phyloP scores from a whole-genome alignment of 116 monocot genomes.

The Dioscorea cayenensis region DNA sequence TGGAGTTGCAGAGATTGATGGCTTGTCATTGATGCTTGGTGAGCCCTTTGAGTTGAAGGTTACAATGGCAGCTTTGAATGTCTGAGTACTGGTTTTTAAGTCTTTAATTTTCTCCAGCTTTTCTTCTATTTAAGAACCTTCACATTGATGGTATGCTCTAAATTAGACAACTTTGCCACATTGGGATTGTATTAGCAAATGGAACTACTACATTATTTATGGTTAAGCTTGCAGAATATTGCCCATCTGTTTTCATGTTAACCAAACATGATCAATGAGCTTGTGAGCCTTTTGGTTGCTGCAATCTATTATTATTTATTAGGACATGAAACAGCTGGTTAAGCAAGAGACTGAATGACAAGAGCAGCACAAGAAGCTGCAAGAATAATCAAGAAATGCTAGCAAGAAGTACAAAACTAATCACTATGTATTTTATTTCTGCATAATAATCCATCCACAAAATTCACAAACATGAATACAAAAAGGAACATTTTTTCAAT shows the following conservation, averaged over 20 bases:
- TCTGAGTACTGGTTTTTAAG: too few relatives aligned
- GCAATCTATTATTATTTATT: too few relatives aligned
- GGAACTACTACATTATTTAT: too few relatives aligned
- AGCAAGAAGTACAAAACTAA: not conserved
- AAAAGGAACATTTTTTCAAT: not conserved
- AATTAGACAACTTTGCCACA: too few relatives aligned
- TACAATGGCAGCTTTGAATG: not conserved
- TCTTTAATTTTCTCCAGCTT: too few relatives aligned
- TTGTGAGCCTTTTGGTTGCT: not conserved
- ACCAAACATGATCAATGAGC: not conserved
- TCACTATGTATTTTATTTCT: not conserved
- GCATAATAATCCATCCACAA: not conserved
- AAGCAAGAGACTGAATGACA: constrained; percentile 75
- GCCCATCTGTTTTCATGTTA: too few relatives aligned
- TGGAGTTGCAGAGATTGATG: not conserved
- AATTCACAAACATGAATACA: not conserved
- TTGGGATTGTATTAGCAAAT: too few relatives aligned
- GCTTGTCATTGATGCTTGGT: not conserved
- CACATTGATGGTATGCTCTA: too few relatives aligned
- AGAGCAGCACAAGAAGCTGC: constrained; percentile 84
- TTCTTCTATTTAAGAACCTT: too few relatives aligned
- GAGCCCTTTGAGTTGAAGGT: not conserved
- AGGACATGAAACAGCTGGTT: too few relatives aligned
- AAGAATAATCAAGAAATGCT: constrained; percentile 80
- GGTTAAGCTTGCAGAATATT: too few relatives aligned